These are phyloP conservation scores for Fonsecaea multimorphosa DNA, from an alignment of 2,329 filamentous ascomycete species.

Conservation along the genomic window DNA sequence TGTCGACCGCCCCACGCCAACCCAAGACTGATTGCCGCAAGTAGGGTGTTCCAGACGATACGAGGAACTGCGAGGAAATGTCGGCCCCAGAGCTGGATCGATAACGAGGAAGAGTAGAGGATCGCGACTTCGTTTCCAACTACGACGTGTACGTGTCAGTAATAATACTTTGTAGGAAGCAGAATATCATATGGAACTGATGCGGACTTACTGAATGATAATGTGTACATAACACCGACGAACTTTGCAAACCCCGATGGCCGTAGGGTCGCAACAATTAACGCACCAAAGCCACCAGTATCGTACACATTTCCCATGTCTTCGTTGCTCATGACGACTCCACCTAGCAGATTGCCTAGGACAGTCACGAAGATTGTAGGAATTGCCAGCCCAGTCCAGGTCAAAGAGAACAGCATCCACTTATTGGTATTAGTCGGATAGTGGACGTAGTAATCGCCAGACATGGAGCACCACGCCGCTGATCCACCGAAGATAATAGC, in stretches of 20 bases:
- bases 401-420: conserved; percentile 40
- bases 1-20: conserved; percentile 37
- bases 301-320: conserved; percentile 38
- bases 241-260: conserved; percentile 42
- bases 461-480: conserved; percentile 40
- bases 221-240: conserved; percentile 22
- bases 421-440: conserved; percentile 38
- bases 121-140: conserved; percentile 36
- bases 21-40: conserved; percentile 27
- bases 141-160: too few relatives aligned
- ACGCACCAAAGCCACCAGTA: conserved; percentile 37
- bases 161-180: too few relatives aligned
- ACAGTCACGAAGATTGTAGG: conserved; percentile 40
- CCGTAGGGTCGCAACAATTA: conserved; percentile 38
- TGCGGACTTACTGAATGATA: conserved; percentile 14
- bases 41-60: conserved; percentile 36
- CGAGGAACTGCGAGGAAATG: conserved; percentile 38
- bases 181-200: too few relatives aligned
- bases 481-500: conserved; percentile 46
- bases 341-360: conserved; percentile 35
- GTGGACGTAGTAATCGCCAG: conserved; percentile 41
- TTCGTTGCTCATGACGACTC: conserved; percentile 33
- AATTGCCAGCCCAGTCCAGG: conserved; percentile 38
- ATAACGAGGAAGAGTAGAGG: conserved; percentile 37
- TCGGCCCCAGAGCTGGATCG: conserved; percentile 35